These are phyloP conservation scores for Euphrasia arctica DNA, from an alignment of 305 asterid genomes.

Conservation along the genomic window DNA sequence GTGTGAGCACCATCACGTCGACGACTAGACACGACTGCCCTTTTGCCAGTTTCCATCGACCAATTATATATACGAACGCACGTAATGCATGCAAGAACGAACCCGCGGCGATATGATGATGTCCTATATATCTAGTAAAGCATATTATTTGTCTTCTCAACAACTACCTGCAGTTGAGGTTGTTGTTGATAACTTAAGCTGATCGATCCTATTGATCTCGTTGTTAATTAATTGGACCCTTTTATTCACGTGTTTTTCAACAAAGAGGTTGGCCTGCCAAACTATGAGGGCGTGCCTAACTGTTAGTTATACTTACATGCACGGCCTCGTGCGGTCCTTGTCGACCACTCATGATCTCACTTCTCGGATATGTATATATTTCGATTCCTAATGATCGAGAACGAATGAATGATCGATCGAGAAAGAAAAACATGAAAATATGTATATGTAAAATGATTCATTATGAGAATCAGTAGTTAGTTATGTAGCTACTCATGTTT, in stretches of 20 bases:
- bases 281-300: conserved; percentile 35
- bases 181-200: neutral
- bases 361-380: neutral
- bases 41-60: conserved; percentile 31
- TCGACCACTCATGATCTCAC: neutral
- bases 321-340: neutral
- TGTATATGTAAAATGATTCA: no score
- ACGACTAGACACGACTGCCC: neutral
- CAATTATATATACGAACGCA: neutral
- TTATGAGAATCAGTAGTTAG: neutral
- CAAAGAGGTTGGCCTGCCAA: conserved; percentile 44
- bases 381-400: neutral
- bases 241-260: conserved; percentile 22
- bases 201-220: neutral
- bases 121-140: no score
- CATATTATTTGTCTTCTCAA: conserved; percentile 18
- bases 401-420: no score
- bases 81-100: conserved; percentile 19
- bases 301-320: conserved; percentile 14
- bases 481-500: neutral
- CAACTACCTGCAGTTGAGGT: conserved; percentile 19
- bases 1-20: neutral
- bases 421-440: neutral
- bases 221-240: neutral
- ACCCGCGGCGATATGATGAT: neutral